Evolutionary conservation across 1,284 basidiomycete species (phyloP).

Genomic region (Melampsora larici-populina): DNA sequence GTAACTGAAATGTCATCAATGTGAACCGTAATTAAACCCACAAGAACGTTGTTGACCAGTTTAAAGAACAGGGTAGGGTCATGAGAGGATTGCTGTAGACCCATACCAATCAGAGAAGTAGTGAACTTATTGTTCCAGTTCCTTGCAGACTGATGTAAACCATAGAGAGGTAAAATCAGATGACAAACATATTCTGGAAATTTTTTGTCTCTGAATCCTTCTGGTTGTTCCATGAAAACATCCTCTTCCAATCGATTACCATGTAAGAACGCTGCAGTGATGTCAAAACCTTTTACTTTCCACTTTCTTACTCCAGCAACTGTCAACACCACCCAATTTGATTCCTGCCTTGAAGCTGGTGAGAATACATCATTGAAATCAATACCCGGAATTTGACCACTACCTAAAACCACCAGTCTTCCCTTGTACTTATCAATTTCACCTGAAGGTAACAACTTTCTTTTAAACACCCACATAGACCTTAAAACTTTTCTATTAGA

Average conservation of each 20-base stretch:
- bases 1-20: neutral
- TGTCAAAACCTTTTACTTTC: neutral
- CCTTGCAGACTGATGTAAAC: neutral
- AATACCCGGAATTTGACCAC: slow-evolving; percentile 35
- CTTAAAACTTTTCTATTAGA: slow-evolving; percentile 28
- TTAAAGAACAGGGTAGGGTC: too few species aligned
- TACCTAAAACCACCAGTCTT: slow-evolving; percentile 40
- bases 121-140: neutral
- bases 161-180: neutral
- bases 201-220: neutral
- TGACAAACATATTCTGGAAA: neutral
- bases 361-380: slow-evolving; percentile 44
- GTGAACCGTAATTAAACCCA: neutral
- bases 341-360: neutral
- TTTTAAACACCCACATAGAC: neutral
- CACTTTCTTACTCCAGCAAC: neutral
- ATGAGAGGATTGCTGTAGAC: neutral
- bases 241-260: neutral
- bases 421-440: slow-evolving; percentile 33
- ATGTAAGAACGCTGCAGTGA: neutral
- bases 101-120: neutral
- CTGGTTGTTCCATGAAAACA: neutral
- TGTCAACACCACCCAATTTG: too few species aligned
- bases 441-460: slow-evolving; percentile 31
- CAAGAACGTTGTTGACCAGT: neutral